Conservation (phyloP, 805 yeast species). For the Wickerhamiella cacticola region DNA sequence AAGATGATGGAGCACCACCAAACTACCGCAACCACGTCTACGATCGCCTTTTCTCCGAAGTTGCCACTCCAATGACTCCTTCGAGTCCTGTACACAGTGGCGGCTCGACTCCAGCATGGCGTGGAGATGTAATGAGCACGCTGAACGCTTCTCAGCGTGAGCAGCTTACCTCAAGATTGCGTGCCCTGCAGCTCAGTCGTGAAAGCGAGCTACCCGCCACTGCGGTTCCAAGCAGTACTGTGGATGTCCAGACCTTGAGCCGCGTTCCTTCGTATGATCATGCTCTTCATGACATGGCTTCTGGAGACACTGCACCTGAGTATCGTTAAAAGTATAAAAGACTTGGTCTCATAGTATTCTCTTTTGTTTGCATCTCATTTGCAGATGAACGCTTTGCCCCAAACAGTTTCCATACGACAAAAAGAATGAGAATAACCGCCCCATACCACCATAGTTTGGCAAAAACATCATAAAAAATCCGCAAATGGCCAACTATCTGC, state of each 20-base stretch:
- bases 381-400: neutral
- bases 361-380: too few species aligned
- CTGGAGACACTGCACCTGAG: slow-evolving; percentile 55
- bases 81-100: slow-evolving; percentile 29
- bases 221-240: slow-evolving; percentile 12
- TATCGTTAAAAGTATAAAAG: slow-evolving; percentile 32
- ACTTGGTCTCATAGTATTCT: neutral
- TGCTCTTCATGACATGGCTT: slow-evolving; percentile 44
- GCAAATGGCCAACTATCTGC: neutral
- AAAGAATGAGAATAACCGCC: too few species aligned
- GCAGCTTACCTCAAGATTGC: slow-evolving; percentile 31
- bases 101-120: slow-evolving; percentile 29
- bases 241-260: slow-evolving; percentile 37
- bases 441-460: neutral
- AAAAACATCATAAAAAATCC: neutral
- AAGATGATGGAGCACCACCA: slow-evolving; percentile 57
- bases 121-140: slow-evolving; percentile 16
- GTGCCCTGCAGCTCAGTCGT: slow-evolving; percentile 30
- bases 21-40: slow-evolving; percentile 69
- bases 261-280: slow-evolving; percentile 76
- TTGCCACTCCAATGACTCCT: slow-evolving; percentile 32
- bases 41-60: slow-evolving; percentile 66
- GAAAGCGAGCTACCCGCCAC: slow-evolving; percentile 38
- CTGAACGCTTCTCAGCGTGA: slow-evolving; percentile 28
- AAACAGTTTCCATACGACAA: neutral